A percentile compares a stretch with the other conserved stretches of the same genome.
phyloP scores from a whole-genome alignment of 352 stramenopile genomes.

The Globisporangium abappressorium region DNA sequence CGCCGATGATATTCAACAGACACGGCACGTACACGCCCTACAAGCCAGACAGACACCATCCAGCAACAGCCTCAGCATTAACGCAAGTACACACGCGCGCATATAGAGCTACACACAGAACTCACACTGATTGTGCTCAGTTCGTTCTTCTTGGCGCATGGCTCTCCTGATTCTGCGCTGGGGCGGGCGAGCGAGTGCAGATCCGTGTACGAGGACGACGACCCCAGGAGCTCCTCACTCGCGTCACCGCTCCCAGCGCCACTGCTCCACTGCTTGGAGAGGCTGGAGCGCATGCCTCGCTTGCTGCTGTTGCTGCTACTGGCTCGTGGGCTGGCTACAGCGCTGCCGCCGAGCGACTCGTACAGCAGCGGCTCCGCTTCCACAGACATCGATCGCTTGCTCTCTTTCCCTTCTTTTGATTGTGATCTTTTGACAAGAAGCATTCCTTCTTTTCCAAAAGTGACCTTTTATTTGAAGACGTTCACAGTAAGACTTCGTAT shows the following conservation, averaged over 20 bases:
- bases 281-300: constrained; percentile 7
- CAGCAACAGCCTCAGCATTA: not conserved
- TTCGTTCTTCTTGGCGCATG: constrained; percentile 23
- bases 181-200: constrained; percentile 28
- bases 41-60: not conserved
- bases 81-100: not conserved
- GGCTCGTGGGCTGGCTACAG: constrained; percentile 1
- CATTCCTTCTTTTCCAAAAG: not conserved
- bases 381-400: constrained; percentile 13
- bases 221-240: constrained; percentile 1
- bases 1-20: constrained; percentile 89
- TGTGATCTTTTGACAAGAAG: not conserved
- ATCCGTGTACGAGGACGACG: constrained; percentile 39
- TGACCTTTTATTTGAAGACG: not conserved
- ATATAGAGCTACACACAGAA: not conserved
- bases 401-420: not conserved
- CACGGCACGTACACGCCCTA: constrained; percentile 86
- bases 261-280: constrained; percentile 16
- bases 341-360: constrained; percentile 24
- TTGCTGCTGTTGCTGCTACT: constrained; percentile 1
- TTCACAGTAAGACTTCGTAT: not conserved
- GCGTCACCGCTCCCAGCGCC: not conserved
- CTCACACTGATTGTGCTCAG: constrained; percentile 44
- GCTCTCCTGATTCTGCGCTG: constrained; percentile 8
- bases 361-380: constrained; percentile 41